These are phyloP conservation scores for Trametes cingulata DNA, from an alignment of 768 basidiomycete genomes.

Conservation along the genomic window DNA sequence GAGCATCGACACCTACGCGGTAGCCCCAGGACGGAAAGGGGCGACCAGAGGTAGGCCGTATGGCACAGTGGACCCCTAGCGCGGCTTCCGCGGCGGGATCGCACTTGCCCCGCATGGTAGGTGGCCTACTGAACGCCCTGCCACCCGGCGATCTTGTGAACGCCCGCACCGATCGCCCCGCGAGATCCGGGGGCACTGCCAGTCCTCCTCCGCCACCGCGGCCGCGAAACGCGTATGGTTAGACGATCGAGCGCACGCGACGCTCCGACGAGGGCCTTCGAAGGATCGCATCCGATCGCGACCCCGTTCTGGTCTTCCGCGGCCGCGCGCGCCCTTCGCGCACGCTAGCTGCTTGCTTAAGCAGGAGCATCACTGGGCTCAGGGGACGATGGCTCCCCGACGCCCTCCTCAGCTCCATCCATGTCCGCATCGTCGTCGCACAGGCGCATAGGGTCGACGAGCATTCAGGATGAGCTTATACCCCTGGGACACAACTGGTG, in stretches of 20 bases:
- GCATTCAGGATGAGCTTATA: slow-evolving; percentile 14
- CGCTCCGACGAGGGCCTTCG: not conserved
- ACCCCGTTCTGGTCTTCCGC: not conserved
- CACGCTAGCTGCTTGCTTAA: not conserved
- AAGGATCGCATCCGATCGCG: not conserved
- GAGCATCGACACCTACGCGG: too few relatives aligned
- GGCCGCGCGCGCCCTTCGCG: not conserved
- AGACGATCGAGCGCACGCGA: slow-evolving; percentile 4
- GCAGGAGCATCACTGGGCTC: not conserved
- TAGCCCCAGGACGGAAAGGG: too few relatives aligned
- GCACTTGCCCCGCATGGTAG: too few relatives aligned
- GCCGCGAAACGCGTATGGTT: not conserved
- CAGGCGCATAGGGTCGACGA: not conserved
- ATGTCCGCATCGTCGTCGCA: slow-evolving; percentile 7
- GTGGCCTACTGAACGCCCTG: too few relatives aligned
- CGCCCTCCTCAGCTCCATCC: not conserved
- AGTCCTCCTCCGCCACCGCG: not conserved
- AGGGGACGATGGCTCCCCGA: slow-evolving; percentile 5
- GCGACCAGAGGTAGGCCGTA: too few relatives aligned
- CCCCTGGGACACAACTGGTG: slow-evolving; percentile 17
- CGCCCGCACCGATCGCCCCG: not conserved
- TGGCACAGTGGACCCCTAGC: too few relatives aligned
- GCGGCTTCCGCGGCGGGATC: too few relatives aligned
- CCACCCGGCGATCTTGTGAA: too few relatives aligned
- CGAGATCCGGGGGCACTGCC: not conserved